These are phyloP conservation scores for Leishmania major DNA, from an alignment of 208 protist species.

Conservation along the genomic window DNA sequence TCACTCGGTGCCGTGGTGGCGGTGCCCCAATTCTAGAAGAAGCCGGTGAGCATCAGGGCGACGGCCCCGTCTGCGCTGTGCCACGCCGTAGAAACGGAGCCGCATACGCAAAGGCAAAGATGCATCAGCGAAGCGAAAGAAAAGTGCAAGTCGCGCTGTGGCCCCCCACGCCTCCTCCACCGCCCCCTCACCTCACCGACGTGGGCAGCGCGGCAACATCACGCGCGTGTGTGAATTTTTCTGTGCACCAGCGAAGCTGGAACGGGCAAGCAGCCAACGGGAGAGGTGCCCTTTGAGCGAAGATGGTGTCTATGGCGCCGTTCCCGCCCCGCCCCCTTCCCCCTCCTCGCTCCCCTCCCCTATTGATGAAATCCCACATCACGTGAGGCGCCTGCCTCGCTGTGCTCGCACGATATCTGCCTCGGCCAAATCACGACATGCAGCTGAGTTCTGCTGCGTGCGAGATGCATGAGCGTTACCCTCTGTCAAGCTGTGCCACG, in stretches of 20 bases:
- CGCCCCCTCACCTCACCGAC: not conserved
- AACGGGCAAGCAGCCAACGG: not conserved
- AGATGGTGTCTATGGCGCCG: not conserved
- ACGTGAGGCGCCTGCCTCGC: not conserved
- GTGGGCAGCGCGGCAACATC: not conserved
- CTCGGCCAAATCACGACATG: not conserved
- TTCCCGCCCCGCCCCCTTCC: not conserved
- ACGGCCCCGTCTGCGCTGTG: not conserved
- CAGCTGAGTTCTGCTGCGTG: not conserved
- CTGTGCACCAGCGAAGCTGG: too few species aligned
- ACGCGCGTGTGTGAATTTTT: not conserved
- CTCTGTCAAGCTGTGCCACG: not conserved
- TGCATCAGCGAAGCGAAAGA: not conserved
- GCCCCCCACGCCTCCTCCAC: not conserved
- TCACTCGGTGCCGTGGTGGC: not conserved
- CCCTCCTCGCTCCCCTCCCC: too few species aligned
- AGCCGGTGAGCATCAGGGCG: not conserved
- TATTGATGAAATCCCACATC: not conserved
- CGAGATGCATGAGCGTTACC: not conserved
- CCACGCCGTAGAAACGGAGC: not conserved
- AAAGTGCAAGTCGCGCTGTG: not conserved
- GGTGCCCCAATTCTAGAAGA: not conserved
- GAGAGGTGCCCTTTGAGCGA: not conserved
- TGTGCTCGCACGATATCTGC: not conserved
- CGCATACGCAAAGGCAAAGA: not conserved